These are phyloP conservation scores for Phytophthora citricola DNA, from an alignment of 352 stramenopile genomes.

Conservation along the genomic window DNA sequence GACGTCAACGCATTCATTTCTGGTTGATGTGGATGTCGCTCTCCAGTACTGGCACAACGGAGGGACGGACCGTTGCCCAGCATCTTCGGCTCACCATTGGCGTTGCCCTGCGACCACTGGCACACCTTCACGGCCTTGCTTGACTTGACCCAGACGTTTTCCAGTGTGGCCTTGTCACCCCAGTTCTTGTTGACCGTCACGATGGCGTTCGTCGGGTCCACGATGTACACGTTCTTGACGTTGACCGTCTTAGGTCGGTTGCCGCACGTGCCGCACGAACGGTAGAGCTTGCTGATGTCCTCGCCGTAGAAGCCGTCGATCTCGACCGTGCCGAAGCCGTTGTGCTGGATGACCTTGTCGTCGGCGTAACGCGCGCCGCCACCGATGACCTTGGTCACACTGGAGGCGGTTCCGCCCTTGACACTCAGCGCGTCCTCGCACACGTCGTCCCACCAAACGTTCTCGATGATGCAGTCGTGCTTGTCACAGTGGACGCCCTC, in stretches of 20 bases:
- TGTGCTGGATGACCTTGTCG: slow-evolving; percentile 45
- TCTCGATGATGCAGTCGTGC: slow-evolving; percentile 1
- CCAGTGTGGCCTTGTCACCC: slow-evolving; percentile 27
- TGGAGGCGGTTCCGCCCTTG: slow-evolving; percentile 14
- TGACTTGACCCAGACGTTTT: slow-evolving; percentile 29
- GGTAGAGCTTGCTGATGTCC: background rate
- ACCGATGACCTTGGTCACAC: slow-evolving; percentile 23
- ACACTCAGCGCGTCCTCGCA: slow-evolving; percentile 3
- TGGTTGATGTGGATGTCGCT: slow-evolving; percentile 31
- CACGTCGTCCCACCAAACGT: slow-evolving; percentile 1
- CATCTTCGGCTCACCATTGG: slow-evolving; percentile 7
- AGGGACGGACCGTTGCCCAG: slow-evolving; percentile 23
- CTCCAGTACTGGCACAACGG: slow-evolving; percentile 19
- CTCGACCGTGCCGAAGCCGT: background rate
- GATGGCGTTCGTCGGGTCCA: slow-evolving; percentile 24
- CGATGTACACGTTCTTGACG: slow-evolving; percentile 26
- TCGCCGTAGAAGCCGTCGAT: background rate
- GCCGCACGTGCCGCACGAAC: background rate
- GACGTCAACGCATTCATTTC: slow-evolving; percentile 20
- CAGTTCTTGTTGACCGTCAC: slow-evolving; percentile 32
- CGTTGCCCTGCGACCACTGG: slow-evolving; percentile 22
- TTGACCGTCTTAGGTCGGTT: slow-evolving; percentile 20
- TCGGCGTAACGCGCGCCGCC: slow-evolving; percentile 39
- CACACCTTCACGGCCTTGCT: slow-evolving; percentile 7
- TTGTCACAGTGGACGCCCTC: background rate